Base-by-base conservation (phyloP, 202 grass and related monocot species). In the Brachypodium distachyon region DNA sequence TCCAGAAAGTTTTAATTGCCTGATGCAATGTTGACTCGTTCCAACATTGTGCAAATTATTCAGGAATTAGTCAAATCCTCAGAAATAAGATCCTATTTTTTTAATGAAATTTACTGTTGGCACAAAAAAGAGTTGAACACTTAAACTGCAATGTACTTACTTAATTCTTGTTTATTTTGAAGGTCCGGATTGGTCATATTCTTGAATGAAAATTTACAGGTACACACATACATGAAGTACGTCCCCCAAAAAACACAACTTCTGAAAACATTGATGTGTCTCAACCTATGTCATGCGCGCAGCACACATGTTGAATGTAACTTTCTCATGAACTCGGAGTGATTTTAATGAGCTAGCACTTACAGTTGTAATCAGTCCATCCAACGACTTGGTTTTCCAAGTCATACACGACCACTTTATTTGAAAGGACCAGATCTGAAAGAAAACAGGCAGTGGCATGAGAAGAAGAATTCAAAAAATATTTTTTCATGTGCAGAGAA, bases 381-480 rank as follows among this genome's bases (percentile, higher is more conserved):
- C 95, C 95, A 80, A 98, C 82, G 52, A 83, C 87, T 85, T 90
- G 84, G 65, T 97, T 94, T 86, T 98, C 95, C 76, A 94, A 85
- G 87, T 98, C 96, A 81, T 98, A 98, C 68, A 98, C 79, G 76
- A 98, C 96, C 70, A 98, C 72, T 67, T 98, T 98, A 85, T 94
- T 98, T 70, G 95, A 88, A 67, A 98, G 89, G 72, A 88, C 95
- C 64, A 98, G 85, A 92, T 98, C 95, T 98, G 87, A 70, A 86
- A 88, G 34, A 38, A 86, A 78, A 80, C 36, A 79, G 18, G 59
- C 27, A 79, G 41, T 68, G 25, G 41, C 34, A 39, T 70, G 51
- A 80, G 17, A 82, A 56, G 77, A 18, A 42, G 23, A 74, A 51
- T 8, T 19, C 6, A 28, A 11, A 46, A 19, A 80, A 48, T 36